phyloP scores from a whole-genome alignment of 176 grass and related monocot genomes.

The Oropetium thomaeum region DNA sequence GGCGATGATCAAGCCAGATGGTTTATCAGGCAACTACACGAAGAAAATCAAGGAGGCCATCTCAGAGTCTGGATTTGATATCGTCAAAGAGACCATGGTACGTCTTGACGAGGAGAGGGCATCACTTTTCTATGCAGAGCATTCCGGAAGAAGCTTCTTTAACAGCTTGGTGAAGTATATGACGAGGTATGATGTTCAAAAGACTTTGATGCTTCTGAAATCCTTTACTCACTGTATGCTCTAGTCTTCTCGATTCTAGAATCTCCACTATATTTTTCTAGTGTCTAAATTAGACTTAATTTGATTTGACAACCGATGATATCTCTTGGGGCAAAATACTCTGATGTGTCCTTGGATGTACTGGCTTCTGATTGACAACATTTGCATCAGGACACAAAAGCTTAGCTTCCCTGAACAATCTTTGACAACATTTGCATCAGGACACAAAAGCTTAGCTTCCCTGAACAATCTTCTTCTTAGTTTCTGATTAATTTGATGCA shows the following conservation, averaged over 20 bases:
- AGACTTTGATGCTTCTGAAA: not conserved
- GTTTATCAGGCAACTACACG: conserved; percentile 55
- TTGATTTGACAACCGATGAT: not conserved
- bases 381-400: not conserved
- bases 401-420: not conserved
- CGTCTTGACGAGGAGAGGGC: conserved; percentile 54
- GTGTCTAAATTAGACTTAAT: not conserved
- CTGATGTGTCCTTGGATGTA: not conserved
- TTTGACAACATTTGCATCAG: not conserved
- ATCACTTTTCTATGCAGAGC: conserved; percentile 71
- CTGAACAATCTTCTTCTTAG: not conserved
- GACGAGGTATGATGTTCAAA: conserved; percentile 55
- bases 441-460: not conserved
- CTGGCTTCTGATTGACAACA: not conserved
- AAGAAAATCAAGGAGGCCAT: conserved; percentile 63
- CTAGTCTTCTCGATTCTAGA: not conserved
- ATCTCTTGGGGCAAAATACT: not conserved
- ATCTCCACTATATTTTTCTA: not conserved
- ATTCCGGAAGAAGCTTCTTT: conserved; percentile 79
- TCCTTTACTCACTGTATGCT: not conserved
- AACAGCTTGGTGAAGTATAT: conserved; percentile 71
- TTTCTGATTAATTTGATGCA: not conserved
- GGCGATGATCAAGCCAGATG: conserved; percentile 88
- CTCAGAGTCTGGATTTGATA: conserved; percentile 64
- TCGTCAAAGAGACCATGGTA: conserved; percentile 44